A percentile compares a stretch with the other conserved stretches of the same genome.
These are phyloP conservation scores for Begonia masoniana DNA, from an alignment of 306 rosid species.

Conservation along the genomic window DNA sequence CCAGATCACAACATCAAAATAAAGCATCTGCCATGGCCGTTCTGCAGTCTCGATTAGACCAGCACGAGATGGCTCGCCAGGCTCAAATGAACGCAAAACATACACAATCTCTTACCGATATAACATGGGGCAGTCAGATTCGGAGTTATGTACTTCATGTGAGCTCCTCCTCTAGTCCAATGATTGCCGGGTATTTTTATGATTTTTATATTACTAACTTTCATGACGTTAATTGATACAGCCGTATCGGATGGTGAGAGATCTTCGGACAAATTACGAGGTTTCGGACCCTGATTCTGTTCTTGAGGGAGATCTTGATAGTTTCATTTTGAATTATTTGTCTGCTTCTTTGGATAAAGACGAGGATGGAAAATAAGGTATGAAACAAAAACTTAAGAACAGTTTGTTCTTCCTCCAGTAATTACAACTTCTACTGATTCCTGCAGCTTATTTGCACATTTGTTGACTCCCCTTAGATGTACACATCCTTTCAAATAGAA, in stretches of 20 bases:
- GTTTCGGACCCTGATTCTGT: conserved; percentile 89
- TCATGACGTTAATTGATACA: conserved; percentile 21
- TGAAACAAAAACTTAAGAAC: background rate
- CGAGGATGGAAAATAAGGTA: conserved; percentile 25
- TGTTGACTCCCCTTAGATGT: too few species aligned
- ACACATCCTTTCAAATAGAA: too few species aligned
- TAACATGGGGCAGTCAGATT: conserved; percentile 94
- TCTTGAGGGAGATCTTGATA: conserved; percentile 78
- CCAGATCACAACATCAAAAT: conserved; percentile 87
- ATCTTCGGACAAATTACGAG: conserved; percentile 84
- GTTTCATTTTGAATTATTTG: conserved; percentile 74
- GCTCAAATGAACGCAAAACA: conserved; percentile 70
- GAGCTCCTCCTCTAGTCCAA: conserved; percentile 6
- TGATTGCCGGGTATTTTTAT: conserved; percentile 1
- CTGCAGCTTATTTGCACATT: too few species aligned
- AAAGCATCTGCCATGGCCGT: conserved; percentile 95
- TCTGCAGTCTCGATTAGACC: conserved; percentile 84
- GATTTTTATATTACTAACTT: conserved; percentile 5
- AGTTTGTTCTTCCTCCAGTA: too few species aligned
- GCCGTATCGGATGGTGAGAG: conserved; percentile 98
- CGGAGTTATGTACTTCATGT: conserved; percentile 95
- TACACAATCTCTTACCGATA: conserved; percentile 85
- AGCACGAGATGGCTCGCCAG: conserved; percentile 85
- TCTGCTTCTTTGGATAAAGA: conserved; percentile 75
- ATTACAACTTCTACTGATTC: too few species aligned